phyloP scores from a whole-genome alignment of 768 basidiomycete species.

The Phaeotremella skinneri region DNA sequence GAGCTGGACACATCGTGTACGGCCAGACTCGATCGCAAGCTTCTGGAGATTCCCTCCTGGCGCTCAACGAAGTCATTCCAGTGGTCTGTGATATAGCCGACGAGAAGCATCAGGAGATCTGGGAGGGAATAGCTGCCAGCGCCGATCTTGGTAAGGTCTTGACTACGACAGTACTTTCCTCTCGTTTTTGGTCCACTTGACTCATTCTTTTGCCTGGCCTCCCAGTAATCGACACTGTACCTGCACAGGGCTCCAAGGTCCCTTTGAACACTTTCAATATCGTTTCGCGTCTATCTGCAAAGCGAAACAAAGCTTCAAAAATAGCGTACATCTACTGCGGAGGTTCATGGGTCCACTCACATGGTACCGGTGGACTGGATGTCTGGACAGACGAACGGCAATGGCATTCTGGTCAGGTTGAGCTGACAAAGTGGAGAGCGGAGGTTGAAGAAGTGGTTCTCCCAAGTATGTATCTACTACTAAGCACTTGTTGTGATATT shows the following conservation, averaged over 20 bases:
- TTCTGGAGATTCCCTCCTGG: slow-evolving; percentile 50
- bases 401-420: slow-evolving; percentile 15
- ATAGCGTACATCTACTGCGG: slow-evolving; percentile 57
- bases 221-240: slow-evolving; percentile 35
- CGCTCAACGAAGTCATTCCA: slow-evolving; percentile 56
- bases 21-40: slow-evolving; percentile 54
- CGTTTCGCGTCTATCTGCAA: slow-evolving; percentile 13
- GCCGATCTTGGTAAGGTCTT: slow-evolving; percentile 34
- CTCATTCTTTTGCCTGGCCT: slow-evolving; percentile 1
- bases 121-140: slow-evolving; percentile 19
- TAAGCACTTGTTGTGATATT: not conserved
- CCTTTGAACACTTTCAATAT: slow-evolving; percentile 26
- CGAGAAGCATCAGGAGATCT: slow-evolving; percentile 20
- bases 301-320: slow-evolving; percentile 49
- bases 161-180: not conserved
- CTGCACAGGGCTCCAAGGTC: slow-evolving; percentile 42
- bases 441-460: slow-evolving; percentile 28
- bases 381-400: slow-evolving; percentile 40
- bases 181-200: not conserved
- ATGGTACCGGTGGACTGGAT: slow-evolving; percentile 49
- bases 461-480: slow-evolving; percentile 17
- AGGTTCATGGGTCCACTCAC: slow-evolving; percentile 55
- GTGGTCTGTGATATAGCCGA: slow-evolving; percentile 35
- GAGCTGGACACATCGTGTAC: slow-evolving; percentile 57
- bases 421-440: slow-evolving; percentile 28